Base-by-base conservation (phyloP, 2,329 filamentous ascomycete genomes). In the Alternaria sp. region DNA sequence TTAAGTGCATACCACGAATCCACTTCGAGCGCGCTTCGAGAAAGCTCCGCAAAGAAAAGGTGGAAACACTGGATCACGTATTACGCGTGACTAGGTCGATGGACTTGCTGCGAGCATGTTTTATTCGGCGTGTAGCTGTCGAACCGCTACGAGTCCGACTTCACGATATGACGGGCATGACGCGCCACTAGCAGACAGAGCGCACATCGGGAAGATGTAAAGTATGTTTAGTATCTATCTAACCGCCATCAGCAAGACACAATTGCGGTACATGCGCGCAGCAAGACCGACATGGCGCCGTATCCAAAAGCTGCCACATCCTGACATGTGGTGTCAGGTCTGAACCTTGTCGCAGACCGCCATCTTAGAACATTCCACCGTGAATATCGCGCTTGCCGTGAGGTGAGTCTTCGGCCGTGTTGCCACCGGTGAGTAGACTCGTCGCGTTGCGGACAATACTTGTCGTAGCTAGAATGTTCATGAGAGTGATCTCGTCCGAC, bases 371-470 rank as follows among this genome's bases (percentile, higher is more conserved):
- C n/a, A 41, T 41, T 0, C 45, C 51, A 23, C 44, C 53, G 6
- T 57, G 53, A 10, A 61, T 21, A 37, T 57, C 18, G 18, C 53
- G 58, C 23, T 26, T 44, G 6, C 43, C 33, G 28, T 55, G 51
- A 11, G 30, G 33, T 21, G 30, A 41, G 6, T 26, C 45, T 5
- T n/a, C 25, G 4, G 21, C 30, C 5, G 30, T 33, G 11, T 6
- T 28, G n/a, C 45, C 25, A 15, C 53, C 28, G 46, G 63, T 64
- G 11, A 67, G 44, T 11, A 67, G 46, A 33, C 20, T 64, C 2
- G 63, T 66, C 6, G 65, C 67, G n/a, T 67, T 67, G 2, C 61
- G 44, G n/a, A 69, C 50, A 23, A 67, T 58, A 2, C 28, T 43
- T 3, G 65, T 63, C 12, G 53, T 60, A 6, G 23, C 43, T 21